Conservation (phyloP, 2,329 filamentous ascomycete species). For the Colletotrichum tofieldiae region DNA sequence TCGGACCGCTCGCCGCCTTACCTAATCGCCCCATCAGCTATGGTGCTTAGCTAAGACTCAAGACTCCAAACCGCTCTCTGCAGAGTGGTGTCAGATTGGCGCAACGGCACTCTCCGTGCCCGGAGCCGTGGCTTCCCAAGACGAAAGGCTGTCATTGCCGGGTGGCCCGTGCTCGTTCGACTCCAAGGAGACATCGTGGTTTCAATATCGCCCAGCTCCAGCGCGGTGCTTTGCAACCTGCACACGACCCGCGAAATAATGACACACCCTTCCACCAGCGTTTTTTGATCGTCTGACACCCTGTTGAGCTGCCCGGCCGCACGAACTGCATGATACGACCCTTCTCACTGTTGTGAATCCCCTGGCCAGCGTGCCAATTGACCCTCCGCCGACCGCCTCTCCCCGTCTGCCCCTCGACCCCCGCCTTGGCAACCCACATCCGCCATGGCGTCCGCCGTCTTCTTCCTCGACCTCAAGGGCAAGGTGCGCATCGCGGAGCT, state of each 20-base stretch:
- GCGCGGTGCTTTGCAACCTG: slow-evolving; percentile 20
- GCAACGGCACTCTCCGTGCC: slow-evolving; percentile 7
- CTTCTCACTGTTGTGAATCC: slow-evolving; percentile 39
- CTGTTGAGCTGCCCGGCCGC: slow-evolving; percentile 13
- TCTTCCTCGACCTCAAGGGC: slow-evolving; percentile 99
- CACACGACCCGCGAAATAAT: slow-evolving; percentile 30
- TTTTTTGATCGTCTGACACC: slow-evolving; percentile 14
- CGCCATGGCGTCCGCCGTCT: slow-evolving; percentile 95
- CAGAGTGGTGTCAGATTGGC: neutral
- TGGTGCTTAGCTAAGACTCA: neutral
- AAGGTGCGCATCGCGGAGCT: slow-evolving; percentile 74
- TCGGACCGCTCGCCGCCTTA: neutral
- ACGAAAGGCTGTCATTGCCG: slow-evolving; percentile 29
- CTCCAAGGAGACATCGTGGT: slow-evolving; percentile 43
- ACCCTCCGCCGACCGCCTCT: slow-evolving; percentile 41
- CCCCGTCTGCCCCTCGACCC: slow-evolving; percentile 47
- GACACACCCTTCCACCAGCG: slow-evolving; percentile 10
- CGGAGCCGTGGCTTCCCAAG: slow-evolving; percentile 6
- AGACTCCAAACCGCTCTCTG: no score
- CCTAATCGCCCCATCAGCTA: neutral
- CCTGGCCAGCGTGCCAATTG: slow-evolving; percentile 50
- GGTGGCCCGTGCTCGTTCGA: slow-evolving; percentile 35
- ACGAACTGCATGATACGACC: slow-evolving; percentile 29
- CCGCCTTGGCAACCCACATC: slow-evolving; percentile 45
- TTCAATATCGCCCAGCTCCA: slow-evolving; percentile 41